phyloP scores from a whole-genome alignment of 257 asterid genomes.

The Plectranthus barbatus region DNA sequence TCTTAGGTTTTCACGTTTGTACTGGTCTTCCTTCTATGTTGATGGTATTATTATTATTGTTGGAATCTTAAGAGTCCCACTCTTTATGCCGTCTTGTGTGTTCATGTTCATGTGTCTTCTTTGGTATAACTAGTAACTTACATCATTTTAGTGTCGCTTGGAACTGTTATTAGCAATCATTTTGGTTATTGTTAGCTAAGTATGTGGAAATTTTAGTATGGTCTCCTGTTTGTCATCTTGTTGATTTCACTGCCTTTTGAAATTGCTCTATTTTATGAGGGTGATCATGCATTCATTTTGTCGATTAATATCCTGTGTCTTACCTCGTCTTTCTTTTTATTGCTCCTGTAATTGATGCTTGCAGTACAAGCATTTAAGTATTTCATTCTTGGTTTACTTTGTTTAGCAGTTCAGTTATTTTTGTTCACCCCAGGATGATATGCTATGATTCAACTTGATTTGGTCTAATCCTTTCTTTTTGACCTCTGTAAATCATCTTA shows the following conservation, averaged over 20 bases:
- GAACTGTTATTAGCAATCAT: not conserved
- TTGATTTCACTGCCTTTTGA: not conserved
- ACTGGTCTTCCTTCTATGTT: not conserved
- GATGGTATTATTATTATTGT: too few species aligned
- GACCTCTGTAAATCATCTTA: not conserved
- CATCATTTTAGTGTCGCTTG: not conserved
- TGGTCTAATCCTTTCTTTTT: not conserved
- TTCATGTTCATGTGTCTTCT: too few species aligned
- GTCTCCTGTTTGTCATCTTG: not conserved
- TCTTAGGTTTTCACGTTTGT: not conserved
- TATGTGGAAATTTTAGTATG: not conserved
- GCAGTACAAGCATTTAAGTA: not conserved
- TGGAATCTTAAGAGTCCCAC: too few species aligned
- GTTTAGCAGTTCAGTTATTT: not conserved
- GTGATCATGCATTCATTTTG: not conserved
- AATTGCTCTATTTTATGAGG: not conserved
- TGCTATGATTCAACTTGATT: not conserved
- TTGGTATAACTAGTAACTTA: too few species aligned
- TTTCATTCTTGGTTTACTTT: not conserved
- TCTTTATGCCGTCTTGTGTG: too few species aligned
- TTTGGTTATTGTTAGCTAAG: not conserved
- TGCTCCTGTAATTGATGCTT: not conserved
- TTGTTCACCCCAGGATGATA: not conserved
- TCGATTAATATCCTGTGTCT: not conserved
- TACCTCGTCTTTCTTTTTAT: not conserved